Evolutionary conservation across 305 asterid species (phyloP).

Genomic region (Caryopteris hybrid): DNA sequence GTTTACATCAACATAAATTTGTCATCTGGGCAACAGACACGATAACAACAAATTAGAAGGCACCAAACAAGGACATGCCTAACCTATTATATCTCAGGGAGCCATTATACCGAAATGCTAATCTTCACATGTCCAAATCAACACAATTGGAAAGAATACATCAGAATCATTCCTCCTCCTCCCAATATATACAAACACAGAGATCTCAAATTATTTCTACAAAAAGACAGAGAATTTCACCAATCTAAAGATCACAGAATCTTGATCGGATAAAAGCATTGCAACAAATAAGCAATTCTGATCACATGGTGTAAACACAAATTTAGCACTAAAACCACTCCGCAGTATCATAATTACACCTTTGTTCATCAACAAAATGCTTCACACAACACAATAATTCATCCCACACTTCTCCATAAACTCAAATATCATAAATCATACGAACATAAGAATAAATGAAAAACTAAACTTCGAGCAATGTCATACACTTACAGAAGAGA

Average conservation of each 20-base stretch:
- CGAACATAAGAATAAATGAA: background rate
- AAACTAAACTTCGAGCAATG: background rate
- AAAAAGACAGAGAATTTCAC: background rate
- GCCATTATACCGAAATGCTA: background rate
- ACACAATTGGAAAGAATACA: background rate
- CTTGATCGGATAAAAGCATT: background rate
- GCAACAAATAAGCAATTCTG: background rate
- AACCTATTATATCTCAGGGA: background rate
- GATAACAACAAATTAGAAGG: background rate
- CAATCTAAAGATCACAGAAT: background rate
- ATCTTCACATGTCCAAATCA: background rate
- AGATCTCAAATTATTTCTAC: background rate
- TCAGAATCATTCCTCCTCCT: background rate
- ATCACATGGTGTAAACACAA: background rate
- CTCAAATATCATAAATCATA: too few species aligned
- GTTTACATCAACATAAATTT: background rate
- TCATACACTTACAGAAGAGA: conserved; percentile 32
- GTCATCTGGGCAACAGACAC: background rate
- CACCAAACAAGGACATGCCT: background rate
- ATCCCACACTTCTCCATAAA: background rate
- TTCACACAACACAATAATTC: background rate
- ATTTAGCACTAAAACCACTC: background rate
- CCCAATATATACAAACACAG: background rate
- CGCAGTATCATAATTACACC: too few species aligned
- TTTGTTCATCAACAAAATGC: too few species aligned